Percentiles rank a stretch among this genome's conserved stretches.
phyloP scores from a whole-genome alignment of 2,329 filamentous ascomycete genomes.

The Aspergillus floridensis region DNA sequence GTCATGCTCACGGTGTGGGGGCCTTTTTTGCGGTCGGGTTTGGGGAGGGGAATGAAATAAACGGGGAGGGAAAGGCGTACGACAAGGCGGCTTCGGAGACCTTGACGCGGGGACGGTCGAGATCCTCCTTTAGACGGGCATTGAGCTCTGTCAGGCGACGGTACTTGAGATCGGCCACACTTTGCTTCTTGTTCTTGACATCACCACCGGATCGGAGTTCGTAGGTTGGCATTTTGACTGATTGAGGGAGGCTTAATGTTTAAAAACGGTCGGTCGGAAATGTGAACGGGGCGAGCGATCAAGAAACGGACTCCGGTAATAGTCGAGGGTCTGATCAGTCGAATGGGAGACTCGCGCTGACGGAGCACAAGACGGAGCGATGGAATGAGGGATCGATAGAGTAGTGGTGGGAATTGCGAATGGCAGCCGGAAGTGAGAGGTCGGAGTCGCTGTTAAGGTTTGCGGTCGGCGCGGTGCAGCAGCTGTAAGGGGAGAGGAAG shows the following conservation, averaged over 20 bases:
- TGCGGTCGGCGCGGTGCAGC: not conserved
- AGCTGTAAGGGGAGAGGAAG: not conserved
- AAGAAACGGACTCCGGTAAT: not conserved
- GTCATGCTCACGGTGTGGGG: not conserved
- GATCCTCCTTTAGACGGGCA: conserved; percentile 89
- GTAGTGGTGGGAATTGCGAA: not conserved
- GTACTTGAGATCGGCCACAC: conserved; percentile 97
- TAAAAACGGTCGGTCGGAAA: not conserved
- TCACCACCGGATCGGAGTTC: conserved; percentile 65
- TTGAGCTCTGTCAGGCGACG: conserved; percentile 95
- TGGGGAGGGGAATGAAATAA: conserved; percentile 17
- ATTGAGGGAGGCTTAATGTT: not conserved
- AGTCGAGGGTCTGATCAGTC: not conserved
- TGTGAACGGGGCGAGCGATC: not conserved
- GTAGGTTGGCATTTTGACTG: conserved; percentile 58
- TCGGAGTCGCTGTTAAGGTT: not conserved
- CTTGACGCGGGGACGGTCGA: conserved; percentile 91
- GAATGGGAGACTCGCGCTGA: not conserved
- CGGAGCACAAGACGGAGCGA: not conserved
- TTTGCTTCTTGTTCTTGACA: conserved; percentile 91
- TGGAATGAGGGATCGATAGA: not conserved
- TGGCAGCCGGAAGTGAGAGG: not conserved
- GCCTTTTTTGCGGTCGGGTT: conserved; percentile 8
- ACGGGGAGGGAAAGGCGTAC: conserved; percentile 49
- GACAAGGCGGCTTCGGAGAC: conserved; percentile 90